These are phyloP conservation scores for Agaricus subrufescens DNA, from an alignment of 768 basidiomycete species.

Conservation along the genomic window DNA sequence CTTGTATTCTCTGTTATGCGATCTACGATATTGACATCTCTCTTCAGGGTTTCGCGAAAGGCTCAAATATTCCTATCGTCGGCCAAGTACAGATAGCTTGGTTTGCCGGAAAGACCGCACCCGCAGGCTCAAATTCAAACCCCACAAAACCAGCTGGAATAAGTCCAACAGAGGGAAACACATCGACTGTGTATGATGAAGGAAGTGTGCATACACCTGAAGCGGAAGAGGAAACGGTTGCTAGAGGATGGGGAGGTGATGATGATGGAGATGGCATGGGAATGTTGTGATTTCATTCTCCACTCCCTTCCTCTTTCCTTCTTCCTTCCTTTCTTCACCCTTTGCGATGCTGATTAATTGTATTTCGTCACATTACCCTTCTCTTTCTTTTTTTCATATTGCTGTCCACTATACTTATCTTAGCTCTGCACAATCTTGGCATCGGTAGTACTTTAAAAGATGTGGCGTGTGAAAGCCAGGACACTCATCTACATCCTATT, in stretches of 20 bases:
- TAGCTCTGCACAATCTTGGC: neutral
- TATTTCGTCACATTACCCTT: neutral
- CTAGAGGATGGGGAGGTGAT: conserved; percentile 71
- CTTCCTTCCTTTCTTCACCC: neutral
- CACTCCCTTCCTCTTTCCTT: neutral
- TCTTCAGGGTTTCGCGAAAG: conserved; percentile 67
- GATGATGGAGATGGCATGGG: conserved; percentile 76
- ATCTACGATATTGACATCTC: conserved; percentile 10
- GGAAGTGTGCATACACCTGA: conserved; percentile 31
- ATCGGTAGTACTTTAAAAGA: neutral
- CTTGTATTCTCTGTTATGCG: neutral
- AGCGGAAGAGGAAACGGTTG: conserved; percentile 55
- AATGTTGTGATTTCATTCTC: conserved; percentile 36
- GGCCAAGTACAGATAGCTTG: conserved; percentile 66
- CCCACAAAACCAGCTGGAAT: conserved; percentile 11
- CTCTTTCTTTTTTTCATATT: neutral
- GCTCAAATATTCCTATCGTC: conserved; percentile 57
- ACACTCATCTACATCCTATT: too few species aligned
- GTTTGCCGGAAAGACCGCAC: conserved; percentile 38
- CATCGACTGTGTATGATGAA: conserved; percentile 15
- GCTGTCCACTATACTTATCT: neutral
- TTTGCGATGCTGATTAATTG: neutral
- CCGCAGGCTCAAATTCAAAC: conserved; percentile 13
- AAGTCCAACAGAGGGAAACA: conserved; percentile 10
- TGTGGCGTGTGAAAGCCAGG: neutral